phyloP scores from a whole-genome alignment of 306 rosid genomes.

The Pterocarpus macrocarpus region DNA sequence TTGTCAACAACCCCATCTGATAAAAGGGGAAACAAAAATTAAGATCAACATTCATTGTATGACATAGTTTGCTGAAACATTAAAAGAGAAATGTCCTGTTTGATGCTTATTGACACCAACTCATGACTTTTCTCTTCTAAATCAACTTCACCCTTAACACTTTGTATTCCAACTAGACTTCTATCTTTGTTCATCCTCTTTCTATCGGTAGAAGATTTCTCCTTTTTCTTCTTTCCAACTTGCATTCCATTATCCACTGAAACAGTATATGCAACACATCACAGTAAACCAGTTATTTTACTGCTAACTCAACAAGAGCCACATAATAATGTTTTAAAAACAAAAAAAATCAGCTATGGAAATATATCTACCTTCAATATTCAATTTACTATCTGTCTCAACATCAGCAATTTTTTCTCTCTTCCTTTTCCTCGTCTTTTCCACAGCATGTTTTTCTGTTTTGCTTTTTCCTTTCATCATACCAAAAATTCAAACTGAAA shows the following conservation, averaged over 20 bases:
- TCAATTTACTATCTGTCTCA: constrained; percentile 34
- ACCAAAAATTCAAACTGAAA: constrained; percentile 2
- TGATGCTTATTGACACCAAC: not conserved
- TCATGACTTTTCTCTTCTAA: constrained; percentile 52
- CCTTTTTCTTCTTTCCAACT: constrained; percentile 35
- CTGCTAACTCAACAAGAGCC: not conserved
- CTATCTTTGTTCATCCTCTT: constrained; percentile 53
- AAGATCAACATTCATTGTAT: not conserved
- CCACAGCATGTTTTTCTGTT: constrained; percentile 17
- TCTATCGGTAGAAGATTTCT: constrained; percentile 41
- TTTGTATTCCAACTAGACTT: constrained; percentile 27
- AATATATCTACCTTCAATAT: constrained; percentile 49
- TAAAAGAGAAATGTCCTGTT: not conserved
- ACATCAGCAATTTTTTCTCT: constrained; percentile 43
- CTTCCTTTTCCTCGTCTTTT: constrained; percentile 56
- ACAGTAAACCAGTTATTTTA: constrained; percentile 1
- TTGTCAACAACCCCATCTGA: constrained; percentile 18
- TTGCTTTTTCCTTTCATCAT: constrained; percentile 38
- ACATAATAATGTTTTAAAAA: not conserved
- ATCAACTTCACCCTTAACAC: constrained; percentile 42
- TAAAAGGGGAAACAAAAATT: not conserved
- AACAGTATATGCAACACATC: constrained; percentile 14
- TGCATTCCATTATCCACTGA: constrained; percentile 49
- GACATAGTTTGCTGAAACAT: not conserved
- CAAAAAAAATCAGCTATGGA: not conserved